Conservation (phyloP, 495 filamentous ascomycete species). For the Penicillium daleae region DNA sequence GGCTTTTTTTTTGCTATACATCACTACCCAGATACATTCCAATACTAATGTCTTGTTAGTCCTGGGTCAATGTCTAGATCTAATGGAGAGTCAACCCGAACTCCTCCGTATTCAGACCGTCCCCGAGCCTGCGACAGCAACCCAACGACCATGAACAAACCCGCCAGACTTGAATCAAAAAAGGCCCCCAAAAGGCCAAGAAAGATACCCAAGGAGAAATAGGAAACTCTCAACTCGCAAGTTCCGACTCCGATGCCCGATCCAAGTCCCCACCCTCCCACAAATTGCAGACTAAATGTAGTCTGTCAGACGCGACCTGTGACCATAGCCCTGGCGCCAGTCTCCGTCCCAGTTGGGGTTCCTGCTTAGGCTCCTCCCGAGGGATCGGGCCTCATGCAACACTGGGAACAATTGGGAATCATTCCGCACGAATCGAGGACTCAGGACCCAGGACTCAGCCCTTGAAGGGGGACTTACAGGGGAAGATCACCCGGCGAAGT, state of each 20-base stretch:
- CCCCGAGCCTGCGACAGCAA: conserved; percentile 28
- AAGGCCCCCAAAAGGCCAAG: background rate
- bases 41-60: conserved; percentile 45
- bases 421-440: background rate
- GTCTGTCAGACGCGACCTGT: no score
- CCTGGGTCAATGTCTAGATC: conserved; percentile 66
- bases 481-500: background rate
- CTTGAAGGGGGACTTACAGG: background rate
- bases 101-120: conserved; percentile 28
- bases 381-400: background rate
- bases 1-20: background rate
- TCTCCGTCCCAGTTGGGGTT: background rate
- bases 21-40: background rate
- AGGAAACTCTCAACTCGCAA: background rate
- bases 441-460: no score
- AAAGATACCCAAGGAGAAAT: background rate
- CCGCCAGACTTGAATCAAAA: background rate
- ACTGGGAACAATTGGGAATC: conserved; percentile 1
- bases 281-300: background rate
- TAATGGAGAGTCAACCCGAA: conserved; percentile 48
- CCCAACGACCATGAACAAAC: conserved; percentile 30
- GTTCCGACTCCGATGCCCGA: background rate
- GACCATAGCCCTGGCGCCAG: no score
- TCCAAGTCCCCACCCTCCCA: background rate
- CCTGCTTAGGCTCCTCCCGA: background rate